Base-by-base conservation (phyloP, 1,139 yeast species). In the Candida sojae region DNA sequence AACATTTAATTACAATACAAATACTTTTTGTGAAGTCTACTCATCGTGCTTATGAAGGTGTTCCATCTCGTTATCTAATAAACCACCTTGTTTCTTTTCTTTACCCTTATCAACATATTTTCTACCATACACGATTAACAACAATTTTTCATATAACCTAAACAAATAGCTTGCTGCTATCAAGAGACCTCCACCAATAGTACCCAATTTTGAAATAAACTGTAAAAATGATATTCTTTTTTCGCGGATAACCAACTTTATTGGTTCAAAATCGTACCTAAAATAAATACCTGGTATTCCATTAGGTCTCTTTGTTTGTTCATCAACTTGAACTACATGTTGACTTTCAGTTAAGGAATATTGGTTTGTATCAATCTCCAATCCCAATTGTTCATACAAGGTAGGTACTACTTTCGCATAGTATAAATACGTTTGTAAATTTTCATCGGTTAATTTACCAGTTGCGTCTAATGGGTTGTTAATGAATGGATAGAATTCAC, bases 241-340 rank as follows among this genome's bases (percentile, higher is more conserved):
- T 62, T 92, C 98, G 29, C 76, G 74, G 34, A 91, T 78, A 3
- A 80, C 69, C 57, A 93, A 75, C 47, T 85, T 80, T 39, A 93
- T 81, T 4, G 98, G 95, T 59, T 93, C 98, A 63, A 93, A 90
- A 56, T 89, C 92, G 64, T 92, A 93, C 48, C 80, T 80, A 71
- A 93, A 82, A 61, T 78, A 88, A 34, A 93, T 84, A 0, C 98
- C 98, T 2, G 97, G 96, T 2, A 77, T 62, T 8, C 73, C 77
- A 36, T 58, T 60, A 0, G 71, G 70, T 8, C 47, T 43, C 1
- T 64, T 64, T 4, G 55, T 50, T 6, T 56, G 53, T 21, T 61
- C 57, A 46, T 64, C 63, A 28, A 61, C 59, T n/a, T 50, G 47
- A 44, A 59, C 54, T 3, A 50, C 61, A 21, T 51, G 59, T 52